Evolutionary conservation across 306 rosid genomes (phyloP), one percentile per base, ranked within the genome.

Genomic region (Corylus heterophylla): DNA sequence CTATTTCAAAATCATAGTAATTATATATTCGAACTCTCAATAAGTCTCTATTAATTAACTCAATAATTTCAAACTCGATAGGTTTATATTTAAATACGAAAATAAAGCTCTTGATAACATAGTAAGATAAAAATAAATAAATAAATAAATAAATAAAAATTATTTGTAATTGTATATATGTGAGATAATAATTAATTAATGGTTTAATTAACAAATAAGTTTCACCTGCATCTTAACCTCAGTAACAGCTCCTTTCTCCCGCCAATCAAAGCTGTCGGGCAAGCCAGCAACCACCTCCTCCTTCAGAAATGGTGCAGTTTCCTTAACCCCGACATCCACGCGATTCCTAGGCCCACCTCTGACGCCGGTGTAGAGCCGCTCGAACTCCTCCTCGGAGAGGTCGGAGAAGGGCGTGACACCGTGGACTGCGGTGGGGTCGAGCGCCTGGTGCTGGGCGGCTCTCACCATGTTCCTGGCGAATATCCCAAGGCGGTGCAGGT

Each of bases 231-330:
- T 86, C 93, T 94, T 92, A 49, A 94, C 97, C n/a, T 78, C 88
- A 7, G 97, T 92, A 27, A 94, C 95, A 17, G 97, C 98, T 2
- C 98, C 98, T 8, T 91, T 91, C 5, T 88, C 92, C n/a, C 97
- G 87, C 98, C 97, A 94, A 73, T 94, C 97, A 51, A 92, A 92
- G 78, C 84, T 86, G 83, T 89, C 90, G 39, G 98, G 98, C 89
- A 94, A 78, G 0, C 78, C 92, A 17, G 76, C 81, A 39, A 85
- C 88, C 37, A 85, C 86, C 82, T 74, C 74, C 3, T 86, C 87
- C 85, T 74, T 66, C 3, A 67, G 84, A 54, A 85, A 87, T 0
- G 88, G 82, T 7, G 12, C 58, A 18, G 61, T 22, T 6, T 11
- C 82, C 12, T 5, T 7, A 12, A 42, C 45, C 45, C 29, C 5